phyloP scores from a whole-genome alignment of 2,329 filamentous ascomycete genomes.

The Penicillium sp. region DNA sequence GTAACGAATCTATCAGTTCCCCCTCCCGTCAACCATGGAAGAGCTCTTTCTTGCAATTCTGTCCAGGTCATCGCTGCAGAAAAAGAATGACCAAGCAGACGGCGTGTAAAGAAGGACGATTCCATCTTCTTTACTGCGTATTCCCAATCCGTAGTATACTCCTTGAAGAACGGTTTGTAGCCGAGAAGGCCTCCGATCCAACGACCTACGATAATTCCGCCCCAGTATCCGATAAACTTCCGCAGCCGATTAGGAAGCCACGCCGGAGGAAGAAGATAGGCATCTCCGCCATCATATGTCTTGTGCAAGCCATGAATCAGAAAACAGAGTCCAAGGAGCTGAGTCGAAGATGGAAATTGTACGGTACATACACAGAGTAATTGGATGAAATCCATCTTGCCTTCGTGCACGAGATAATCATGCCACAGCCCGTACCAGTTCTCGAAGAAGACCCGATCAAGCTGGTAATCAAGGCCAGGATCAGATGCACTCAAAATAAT shows the following conservation, averaged over 20 bases:
- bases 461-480: neutral
- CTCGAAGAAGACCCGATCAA: neutral
- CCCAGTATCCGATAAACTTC: constrained; percentile 5
- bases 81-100: too few species aligned
- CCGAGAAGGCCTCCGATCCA: constrained; percentile 19
- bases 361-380: neutral
- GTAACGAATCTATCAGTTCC: too few species aligned
- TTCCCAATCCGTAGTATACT: constrained; percentile 22
- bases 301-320: neutral
- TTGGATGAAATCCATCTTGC: neutral
- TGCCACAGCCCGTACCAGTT: neutral
- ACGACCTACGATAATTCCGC: constrained; percentile 11
- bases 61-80: too few species aligned
- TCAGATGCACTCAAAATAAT: neutral
- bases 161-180: constrained; percentile 18
- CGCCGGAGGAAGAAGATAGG: constrained; percentile 11
- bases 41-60: too few species aligned
- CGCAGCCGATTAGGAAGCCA: constrained; percentile 19
- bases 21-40: too few species aligned
- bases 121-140: constrained; percentile 8
- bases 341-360: too few species aligned
- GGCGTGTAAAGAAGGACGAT: neutral
- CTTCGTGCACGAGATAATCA: neutral
- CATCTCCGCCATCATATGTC: constrained; percentile 21
- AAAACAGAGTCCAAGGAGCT: too few species aligned